phyloP scores from a whole-genome alignment of 257 asterid genomes.

The Phtheirospermum japonicum region DNA sequence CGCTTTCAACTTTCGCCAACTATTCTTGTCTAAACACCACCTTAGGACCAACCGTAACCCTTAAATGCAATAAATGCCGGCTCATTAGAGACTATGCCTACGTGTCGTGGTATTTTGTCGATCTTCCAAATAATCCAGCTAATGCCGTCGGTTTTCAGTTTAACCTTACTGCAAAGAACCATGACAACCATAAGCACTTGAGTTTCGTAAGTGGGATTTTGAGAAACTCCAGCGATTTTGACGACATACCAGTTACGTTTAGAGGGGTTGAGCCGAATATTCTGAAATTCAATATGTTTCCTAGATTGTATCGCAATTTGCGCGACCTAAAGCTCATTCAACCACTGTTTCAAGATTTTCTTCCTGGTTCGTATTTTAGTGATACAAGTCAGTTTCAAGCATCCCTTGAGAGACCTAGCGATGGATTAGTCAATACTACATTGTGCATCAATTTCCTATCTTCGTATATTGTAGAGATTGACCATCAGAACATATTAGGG shows the following conservation, averaged over 20 bases:
- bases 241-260: slow-evolving; percentile 54
- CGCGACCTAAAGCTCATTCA: slow-evolving; percentile 79
- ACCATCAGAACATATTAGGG: slow-evolving; percentile 63
- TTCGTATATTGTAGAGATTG: slow-evolving; percentile 76
- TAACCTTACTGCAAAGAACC: slow-evolving; percentile 75
- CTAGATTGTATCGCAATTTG: slow-evolving; percentile 66
- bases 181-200: slow-evolving; percentile 53
- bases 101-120: slow-evolving; percentile 85
- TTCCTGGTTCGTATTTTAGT: slow-evolving; percentile 76
- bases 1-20: slow-evolving; percentile 71
- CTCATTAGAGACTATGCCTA: slow-evolving; percentile 54
- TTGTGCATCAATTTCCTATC: slow-evolving; percentile 77
- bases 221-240: slow-evolving; percentile 52
- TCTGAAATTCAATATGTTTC: slow-evolving; percentile 80
- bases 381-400: slow-evolving; percentile 62
- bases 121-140: slow-evolving; percentile 85
- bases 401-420: slow-evolving; percentile 60
- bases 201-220: slow-evolving; percentile 81
- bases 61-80: slow-evolving; percentile 64
- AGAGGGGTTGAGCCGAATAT: slow-evolving; percentile 77
- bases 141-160: slow-evolving; percentile 86
- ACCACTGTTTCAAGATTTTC: slow-evolving; percentile 86
- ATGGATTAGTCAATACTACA: slow-evolving; percentile 79
- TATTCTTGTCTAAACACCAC: slow-evolving; percentile 83
- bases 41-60: slow-evolving; percentile 70